These are phyloP conservation scores for Cucurbita ficifolia DNA, from an alignment of 306 rosid species.

Conservation along the genomic window DNA sequence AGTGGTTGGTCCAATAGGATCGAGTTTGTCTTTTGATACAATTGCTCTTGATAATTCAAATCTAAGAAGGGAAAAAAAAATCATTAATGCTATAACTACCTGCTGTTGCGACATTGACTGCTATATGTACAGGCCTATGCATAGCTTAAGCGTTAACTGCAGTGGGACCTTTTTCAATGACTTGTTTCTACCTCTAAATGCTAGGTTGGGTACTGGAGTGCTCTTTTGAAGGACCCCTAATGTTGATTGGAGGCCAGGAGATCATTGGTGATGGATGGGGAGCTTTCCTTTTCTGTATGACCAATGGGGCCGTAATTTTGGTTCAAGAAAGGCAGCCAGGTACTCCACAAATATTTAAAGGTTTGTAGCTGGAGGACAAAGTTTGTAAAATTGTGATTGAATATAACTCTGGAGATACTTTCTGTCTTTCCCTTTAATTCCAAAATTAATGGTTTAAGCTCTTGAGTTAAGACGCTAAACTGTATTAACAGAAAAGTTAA, in stretches of 20 bases:
- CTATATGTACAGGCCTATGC: background rate
- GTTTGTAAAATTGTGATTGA: background rate
- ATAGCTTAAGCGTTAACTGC: background rate
- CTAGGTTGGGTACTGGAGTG: background rate
- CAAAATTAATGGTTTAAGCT: background rate
- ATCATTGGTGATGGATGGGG: background rate
- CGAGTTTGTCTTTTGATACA: background rate
- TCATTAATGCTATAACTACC: background rate
- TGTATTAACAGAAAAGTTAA: background rate
- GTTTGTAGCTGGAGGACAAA: background rate
- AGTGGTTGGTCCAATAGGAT: constrained; percentile 7
- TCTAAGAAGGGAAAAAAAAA: background rate
- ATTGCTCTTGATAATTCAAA: background rate
- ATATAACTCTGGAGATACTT: background rate
- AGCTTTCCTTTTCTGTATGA: background rate
- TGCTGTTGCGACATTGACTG: constrained; percentile 3
- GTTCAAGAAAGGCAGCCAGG: background rate
- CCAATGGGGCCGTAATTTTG: background rate
- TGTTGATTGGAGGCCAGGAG: background rate
- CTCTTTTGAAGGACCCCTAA: background rate
- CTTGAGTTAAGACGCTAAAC: background rate
- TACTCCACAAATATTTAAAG: background rate
- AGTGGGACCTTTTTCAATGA: background rate
- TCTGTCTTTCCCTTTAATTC: background rate
- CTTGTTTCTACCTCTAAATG: constrained; percentile 2